phyloP scores from a whole-genome alignment of 345 rosid genomes.

The Brassica incana region DNA sequence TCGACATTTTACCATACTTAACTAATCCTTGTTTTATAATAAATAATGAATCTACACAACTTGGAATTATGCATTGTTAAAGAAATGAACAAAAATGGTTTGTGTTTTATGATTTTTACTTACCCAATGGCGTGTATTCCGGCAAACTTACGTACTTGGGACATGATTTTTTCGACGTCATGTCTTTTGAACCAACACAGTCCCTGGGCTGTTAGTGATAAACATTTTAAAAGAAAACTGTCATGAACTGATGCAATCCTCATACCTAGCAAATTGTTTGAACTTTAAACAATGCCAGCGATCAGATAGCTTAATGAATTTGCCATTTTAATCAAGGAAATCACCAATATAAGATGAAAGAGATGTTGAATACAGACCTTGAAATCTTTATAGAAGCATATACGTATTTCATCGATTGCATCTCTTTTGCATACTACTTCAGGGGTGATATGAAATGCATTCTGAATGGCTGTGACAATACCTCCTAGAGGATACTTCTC shows the following conservation, averaged over 20 bases:
- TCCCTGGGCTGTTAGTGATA: slow-evolving; percentile 65
- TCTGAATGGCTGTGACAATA: slow-evolving; percentile 77
- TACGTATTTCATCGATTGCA: slow-evolving; percentile 66
- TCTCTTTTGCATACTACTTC: slow-evolving; percentile 62
- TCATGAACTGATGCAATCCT: slow-evolving; percentile 32
- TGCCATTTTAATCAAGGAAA: slow-evolving; percentile 1
- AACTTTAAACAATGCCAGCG: not conserved
- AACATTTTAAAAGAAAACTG: not conserved
- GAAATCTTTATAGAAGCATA: slow-evolving; percentile 90
- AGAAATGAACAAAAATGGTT: not conserved
- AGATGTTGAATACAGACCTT: slow-evolving; percentile 49
- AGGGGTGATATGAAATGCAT: slow-evolving; percentile 79
- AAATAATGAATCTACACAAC: not conserved
- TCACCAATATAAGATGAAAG: slow-evolving; percentile 22
- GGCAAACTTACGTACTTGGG: slow-evolving; percentile 87
- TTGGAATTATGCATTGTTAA: not conserved
- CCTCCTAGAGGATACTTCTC: slow-evolving; percentile 95
- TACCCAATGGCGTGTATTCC: slow-evolving; percentile 54
- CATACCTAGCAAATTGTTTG: not conserved
- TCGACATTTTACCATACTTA: not conserved
- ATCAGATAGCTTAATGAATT: not conserved
- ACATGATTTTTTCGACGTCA: slow-evolving; percentile 57
- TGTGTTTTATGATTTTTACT: slow-evolving; percentile 27
- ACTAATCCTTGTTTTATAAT: not conserved
- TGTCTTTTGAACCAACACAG: slow-evolving; percentile 44